phyloP scores from a whole-genome alignment of 208 protist species.

The Crithidia mellificae region DNA sequence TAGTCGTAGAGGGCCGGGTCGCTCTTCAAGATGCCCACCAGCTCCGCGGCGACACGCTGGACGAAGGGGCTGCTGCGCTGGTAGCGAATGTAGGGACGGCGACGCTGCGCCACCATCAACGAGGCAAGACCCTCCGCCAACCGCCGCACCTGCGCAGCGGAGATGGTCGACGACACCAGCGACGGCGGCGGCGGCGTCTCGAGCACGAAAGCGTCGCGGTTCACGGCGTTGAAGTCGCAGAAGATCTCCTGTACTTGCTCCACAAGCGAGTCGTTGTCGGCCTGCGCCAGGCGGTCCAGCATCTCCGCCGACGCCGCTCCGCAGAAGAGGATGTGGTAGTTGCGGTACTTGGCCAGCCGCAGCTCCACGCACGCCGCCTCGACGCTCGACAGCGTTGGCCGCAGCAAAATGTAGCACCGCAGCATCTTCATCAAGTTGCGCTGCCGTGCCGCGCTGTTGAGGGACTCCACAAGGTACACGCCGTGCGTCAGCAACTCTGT shows the following conservation, averaged over 20 bases:
- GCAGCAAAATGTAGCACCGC: constrained; percentile 90
- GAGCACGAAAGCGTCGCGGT: constrained; percentile 79
- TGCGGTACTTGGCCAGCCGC: constrained; percentile 77
- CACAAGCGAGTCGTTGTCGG: constrained; percentile 93
- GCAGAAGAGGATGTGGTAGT: constrained; percentile 90
- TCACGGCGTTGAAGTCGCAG: constrained; percentile 94
- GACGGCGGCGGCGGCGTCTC: constrained; percentile 46
- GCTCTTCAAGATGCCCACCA: constrained; percentile 67
- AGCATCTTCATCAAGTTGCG: constrained; percentile 93
- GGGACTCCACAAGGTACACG: constrained; percentile 96
- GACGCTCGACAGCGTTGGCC: constrained; percentile 92
- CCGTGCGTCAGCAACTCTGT: constrained; percentile 94
- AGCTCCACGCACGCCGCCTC: constrained; percentile 88
- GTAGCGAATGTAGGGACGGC: constrained; percentile 71
- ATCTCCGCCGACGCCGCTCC: constrained; percentile 73
- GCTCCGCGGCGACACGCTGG: constrained; percentile 64
- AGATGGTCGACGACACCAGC: constrained; percentile 41
- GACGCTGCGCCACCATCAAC: constrained; percentile 78
- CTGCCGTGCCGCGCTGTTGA: constrained; percentile 61
- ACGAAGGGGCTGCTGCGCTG: constrained; percentile 67
- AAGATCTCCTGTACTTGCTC: constrained; percentile 94
- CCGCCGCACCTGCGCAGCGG: constrained; percentile 38
- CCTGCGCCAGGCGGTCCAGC: constrained; percentile 92
- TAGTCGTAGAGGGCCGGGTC: constrained; percentile 91
- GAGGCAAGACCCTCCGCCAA: constrained; percentile 74